Base-by-base conservation (phyloP, 768 basidiomycete genomes). In the Fistulinella prunicolor region DNA sequence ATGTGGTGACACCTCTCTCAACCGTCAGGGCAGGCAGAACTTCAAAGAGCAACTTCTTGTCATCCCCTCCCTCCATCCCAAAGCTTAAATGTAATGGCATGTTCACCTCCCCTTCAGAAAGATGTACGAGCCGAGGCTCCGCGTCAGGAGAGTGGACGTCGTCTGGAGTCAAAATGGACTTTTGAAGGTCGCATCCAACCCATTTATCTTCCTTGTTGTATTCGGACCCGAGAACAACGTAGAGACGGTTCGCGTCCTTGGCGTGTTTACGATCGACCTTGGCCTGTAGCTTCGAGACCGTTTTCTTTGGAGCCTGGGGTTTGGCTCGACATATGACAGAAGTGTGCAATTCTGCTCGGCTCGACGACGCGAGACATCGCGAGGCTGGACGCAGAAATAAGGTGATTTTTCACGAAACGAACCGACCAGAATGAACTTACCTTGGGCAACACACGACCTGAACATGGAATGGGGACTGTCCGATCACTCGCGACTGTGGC, bases 161-260 rank as follows among this genome's bases (percentile, higher is more conserved):
- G 16, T 77, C 70, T 37, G 79, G 73, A 48, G 82, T 73, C 44
- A 90, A 72, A 58, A 89, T 69, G 47, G 80, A 65, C 55, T 76
- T 75, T 36, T 82, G 80, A 38, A 94, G 81, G 66, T 83, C 77
- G 63, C 81, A 82, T 21, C 73, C 70, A 34, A 64, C 57, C 89
- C 92, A 94, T 61, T 81, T 82, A 46, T 71, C 60, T 46, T 85
- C 82, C 45, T 87, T 78, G 51, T 78, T 77, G 6, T 79, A 72
- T 35, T 81, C 74, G 14, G 81, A 81, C 12, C 94, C 94, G 6
- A 93, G 79, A 14, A 94, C 77, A 48, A 87, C 81, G 56, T 88
- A 83, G 14, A 68, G 52, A 86, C 77, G 38, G 69, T 72, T 45
- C 63, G 74, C 24, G 58, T 72, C 35, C 66, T 68, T 19, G 67